These are phyloP conservation scores for Hamamelis virginiana DNA, from an alignment of 164 flowering plant species.

Conservation along the genomic window DNA sequence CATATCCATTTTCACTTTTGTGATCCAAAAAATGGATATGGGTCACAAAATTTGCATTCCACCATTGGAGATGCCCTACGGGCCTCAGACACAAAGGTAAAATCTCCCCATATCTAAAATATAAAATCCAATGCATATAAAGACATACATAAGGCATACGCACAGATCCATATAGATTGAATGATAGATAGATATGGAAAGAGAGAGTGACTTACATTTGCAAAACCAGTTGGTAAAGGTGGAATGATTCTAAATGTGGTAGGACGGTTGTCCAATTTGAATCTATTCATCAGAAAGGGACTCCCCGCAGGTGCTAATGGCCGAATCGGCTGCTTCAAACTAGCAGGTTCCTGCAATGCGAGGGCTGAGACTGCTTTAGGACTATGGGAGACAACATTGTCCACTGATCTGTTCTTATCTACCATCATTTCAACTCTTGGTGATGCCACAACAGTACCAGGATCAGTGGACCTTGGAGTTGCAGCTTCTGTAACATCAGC, in stretches of 20 bases:
- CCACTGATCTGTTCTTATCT: conserved; percentile 38
- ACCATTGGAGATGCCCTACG: no score
- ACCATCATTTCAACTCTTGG: conserved; percentile 26
- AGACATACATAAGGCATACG: no score
- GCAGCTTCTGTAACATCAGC: conserved; percentile 29
- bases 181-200: conserved; percentile 1
- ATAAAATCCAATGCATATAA: no score
- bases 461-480: conserved; percentile 31
- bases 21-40: no score
- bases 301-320: conserved; percentile 34
- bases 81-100: no score
- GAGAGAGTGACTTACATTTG: conserved; percentile 54
- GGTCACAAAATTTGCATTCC: no score
- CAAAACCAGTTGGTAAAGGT: conserved; percentile 74
- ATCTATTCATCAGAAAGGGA: conserved; percentile 49
- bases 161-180: no score
- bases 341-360: conserved; percentile 37
- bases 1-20: no score
- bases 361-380: conserved; percentile 32
- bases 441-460: conserved; percentile 21
- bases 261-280: conserved; percentile 87
- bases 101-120: no score
- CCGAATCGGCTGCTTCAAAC: conserved; percentile 42
- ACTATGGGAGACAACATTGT: conserved; percentile 28
- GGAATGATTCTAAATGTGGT: conserved; percentile 65